Percentiles rank a stretch among this genome's conserved stretches.
phyloP scores from a whole-genome alignment of 331 rosid genomes.

The Acacia pycnantha region DNA sequence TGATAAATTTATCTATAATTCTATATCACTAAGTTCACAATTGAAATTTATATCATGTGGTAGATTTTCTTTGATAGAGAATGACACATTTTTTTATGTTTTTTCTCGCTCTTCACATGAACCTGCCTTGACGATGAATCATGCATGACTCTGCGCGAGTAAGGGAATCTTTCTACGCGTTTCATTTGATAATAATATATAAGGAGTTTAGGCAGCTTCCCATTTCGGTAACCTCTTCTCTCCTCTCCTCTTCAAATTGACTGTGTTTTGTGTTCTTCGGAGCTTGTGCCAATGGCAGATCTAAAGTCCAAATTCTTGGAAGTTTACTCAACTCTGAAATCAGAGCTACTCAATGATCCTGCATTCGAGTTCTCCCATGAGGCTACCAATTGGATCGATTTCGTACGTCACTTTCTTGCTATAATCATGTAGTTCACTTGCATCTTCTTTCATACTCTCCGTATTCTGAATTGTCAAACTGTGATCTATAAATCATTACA shows the following conservation, averaged over 20 bases:
- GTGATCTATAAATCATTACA: not conserved
- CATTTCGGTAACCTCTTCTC: not conserved
- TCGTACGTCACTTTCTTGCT: conserved; percentile 33
- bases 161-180: not conserved
- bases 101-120: not conserved
- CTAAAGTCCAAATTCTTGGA: conserved; percentile 65
- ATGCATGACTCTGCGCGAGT: not conserved
- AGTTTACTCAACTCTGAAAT: conserved; percentile 59
- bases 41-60: too few relatives aligned
- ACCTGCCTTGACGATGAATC: not conserved
- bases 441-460: not conserved
- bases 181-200: not conserved
- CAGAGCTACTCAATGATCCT: conserved; percentile 67
- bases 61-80: too few relatives aligned
- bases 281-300: conserved; percentile 57
- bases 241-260: not conserved
- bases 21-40: too few relatives aligned
- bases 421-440: not conserved
- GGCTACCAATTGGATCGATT: conserved; percentile 64
- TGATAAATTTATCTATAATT: too few relatives aligned
- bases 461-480: not conserved
- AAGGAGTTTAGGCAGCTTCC: not conserved
- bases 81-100: too few relatives aligned
- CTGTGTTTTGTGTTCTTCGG: not conserved
- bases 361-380: conserved; percentile 66